These are phyloP conservation scores for Rhododendron henanense DNA, from an alignment of 148 eudicot genomes.

Conservation along the genomic window DNA sequence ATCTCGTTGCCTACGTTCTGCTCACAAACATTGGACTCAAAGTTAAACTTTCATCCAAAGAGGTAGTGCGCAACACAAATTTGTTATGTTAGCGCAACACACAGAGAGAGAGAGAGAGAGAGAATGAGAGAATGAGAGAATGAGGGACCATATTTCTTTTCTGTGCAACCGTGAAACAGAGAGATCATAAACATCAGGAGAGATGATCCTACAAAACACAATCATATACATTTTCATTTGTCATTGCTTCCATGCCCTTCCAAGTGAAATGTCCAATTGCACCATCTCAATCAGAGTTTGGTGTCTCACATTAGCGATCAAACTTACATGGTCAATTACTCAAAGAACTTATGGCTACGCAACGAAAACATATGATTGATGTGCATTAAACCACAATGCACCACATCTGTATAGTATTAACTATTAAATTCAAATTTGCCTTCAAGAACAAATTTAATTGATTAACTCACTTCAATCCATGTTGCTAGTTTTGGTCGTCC, in stretches of 20 bases:
- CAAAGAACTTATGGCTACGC: neutral
- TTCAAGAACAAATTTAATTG: neutral
- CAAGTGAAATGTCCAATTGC: neutral
- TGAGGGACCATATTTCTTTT: neutral
- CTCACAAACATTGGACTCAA: neutral
- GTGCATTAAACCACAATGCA: neutral
- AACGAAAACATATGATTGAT: neutral
- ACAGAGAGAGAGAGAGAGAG: neutral
- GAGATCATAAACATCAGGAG: neutral
- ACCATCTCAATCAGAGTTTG: neutral
- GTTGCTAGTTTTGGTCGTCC: slow-evolving; percentile 54
- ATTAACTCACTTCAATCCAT: slow-evolving; percentile 59
- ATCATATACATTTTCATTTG: neutral
- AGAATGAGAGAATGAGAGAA: neutral
- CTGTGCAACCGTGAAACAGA: neutral
- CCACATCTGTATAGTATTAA: too few species aligned
- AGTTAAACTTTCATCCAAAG: neutral
- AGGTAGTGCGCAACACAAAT: neutral
- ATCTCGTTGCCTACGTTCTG: neutral
- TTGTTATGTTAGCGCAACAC: too few species aligned
- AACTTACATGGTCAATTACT: neutral
- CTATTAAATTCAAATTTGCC: neutral
- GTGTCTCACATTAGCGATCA: neutral
- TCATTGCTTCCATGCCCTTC: neutral
- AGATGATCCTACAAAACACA: neutral